Evolutionary conservation across 257 asterid species (phyloP), one percentile per base, ranked within the genome.

Genomic region (Scutellaria baicalensis): DNA sequence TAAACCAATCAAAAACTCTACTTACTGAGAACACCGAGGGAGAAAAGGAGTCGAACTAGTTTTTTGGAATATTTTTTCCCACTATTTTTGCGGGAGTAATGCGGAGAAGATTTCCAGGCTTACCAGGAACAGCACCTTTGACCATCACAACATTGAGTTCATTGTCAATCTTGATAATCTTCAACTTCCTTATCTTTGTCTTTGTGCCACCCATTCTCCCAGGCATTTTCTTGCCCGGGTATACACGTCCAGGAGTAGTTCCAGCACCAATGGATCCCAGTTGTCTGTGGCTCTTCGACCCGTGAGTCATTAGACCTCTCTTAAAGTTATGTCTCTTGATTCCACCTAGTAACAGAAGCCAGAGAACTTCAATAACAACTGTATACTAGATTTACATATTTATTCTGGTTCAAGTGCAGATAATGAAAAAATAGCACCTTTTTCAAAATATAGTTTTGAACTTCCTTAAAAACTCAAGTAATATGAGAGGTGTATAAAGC

Each of bases 251-350:
- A 6, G 99, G 99, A 3, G 99, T 93, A 5, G 97, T 93, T 5
- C 99, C 99, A 3, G 99, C 99, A 55, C 97, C 99, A 56, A 93
- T 93, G 12, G 99, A 93, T 5, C 99, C 99, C 0, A 93, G 90
- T 43, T 89, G 89, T 56, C 97, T 71, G 44, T 91, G 99, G 77
- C 99, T 93, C 83, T 93, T 91, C 20, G 99, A 93, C 57, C 99
- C 99, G n/a, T 91, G 99, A 47, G 85, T 70, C 99, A 93, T 93
- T 0, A 9, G 93, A n/a, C 97, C 99, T 75, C 99, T 84, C 83
- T 81, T 93, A 81, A 93, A 93, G 78, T 93, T 79, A 59, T 91
- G 92, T 59, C 99, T 84, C 90, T 93, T 93, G 73, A 93, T 93
- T 39, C 99, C 99, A 81, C 99, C 98, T 92, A 76, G n/a, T 56